Base-by-base conservation (phyloP, 164 flowering plant genomes). In the Platanus orientalis region DNA sequence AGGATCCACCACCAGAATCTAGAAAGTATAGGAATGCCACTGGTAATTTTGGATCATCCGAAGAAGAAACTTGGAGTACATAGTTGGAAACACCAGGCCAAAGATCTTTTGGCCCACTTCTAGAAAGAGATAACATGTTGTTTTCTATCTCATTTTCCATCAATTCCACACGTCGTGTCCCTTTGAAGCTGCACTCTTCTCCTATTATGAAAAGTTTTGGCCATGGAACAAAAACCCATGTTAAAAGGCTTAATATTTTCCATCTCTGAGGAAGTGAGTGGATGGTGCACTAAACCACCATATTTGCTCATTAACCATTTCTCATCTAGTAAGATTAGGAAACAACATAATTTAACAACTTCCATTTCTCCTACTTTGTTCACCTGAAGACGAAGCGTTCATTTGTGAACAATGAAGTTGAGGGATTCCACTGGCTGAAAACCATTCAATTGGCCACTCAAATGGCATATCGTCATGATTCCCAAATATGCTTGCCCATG, bases 41-140 rank as follows among this genome's bases (percentile, higher is more conserved):
- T 0, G 85, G 77, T 56, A 62, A 49, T 27, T 76, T 36, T 13
- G 72, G 60, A 65, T 78, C 65, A 0, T 75, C 66, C 0, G 80
- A 65, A 44, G 96, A 79, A 32, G 76, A 73, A 32, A 93, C 64
- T 63, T 76, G 77, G 34, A 84, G 77, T 44, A 79, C 85, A 76
- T 90, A 93, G 71, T 90, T 90, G 39, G 98, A 90, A 50, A 90
- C 75, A 68, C 94, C 81, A 13, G 96, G 98, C 98, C 96, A 85
- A 17, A 90, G 89, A 48, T 80, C 65, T 39, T 44, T 60, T 1
- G 97, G 96, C 20, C 98, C 97, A 54, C 17, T 64, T 62, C 32
- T 69, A 7, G 98, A 80, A 63, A 51, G 60, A 53, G 96, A 84
- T 30, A 83, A 63, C 25, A 6, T 26, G 65, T 78, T 80, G 23